Evolutionary conservation across 1,284 basidiomycete species (phyloP), one percentile per base, ranked within the genome.

Genomic region (Microbotryum silenes-acaulis): DNA sequence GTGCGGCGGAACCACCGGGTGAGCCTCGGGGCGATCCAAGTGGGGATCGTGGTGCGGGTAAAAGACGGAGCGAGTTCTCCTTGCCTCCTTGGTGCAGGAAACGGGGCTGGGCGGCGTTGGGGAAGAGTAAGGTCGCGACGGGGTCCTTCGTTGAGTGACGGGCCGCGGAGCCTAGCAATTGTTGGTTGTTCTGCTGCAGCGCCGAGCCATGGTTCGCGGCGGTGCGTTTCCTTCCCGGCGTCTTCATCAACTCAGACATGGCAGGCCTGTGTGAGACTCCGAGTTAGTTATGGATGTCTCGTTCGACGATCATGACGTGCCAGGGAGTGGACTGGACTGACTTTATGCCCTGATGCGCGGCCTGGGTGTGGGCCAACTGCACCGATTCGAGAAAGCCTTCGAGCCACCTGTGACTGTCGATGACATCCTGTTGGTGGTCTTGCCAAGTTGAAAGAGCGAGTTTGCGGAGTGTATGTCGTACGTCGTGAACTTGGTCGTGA

Each of bases 231-330:
- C 66, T 61, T 6, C 64, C 64, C 4, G 67, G 67, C 2, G 67
- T 66, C 53, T 68, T 68, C 67, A 68, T 68, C 25, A 68, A 48
- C 27, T 66, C 65, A 0, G 64, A 54, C 33, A 68, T 56, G 47
- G 54, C 60, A 9, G 51, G 62, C 3, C 66, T 68, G 64, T 3
- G 27, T 29, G 23, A 23, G 20, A 23, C 6, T 23, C 6, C 7
- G 23, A 50, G 48, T 50, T 20, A 50, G 48, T 50, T 29, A 14
- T 50, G 2, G 10, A 21, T 18, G 37, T 18, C 37, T 42, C 37
- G 37, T 18, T 6, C 12, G 37, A 12, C 14, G 14, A 23, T 44
- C 25, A n/a, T 18, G 51, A 10, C 14, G 21, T 51, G 29, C 47
- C 42, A 61, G 47, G 14, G 50, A 25, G n/a, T 7, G 9, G 8